Evolutionary conservation across 495 filamentous ascomycete species (phyloP).

Genomic region (Penicillium flavigenum): DNA sequence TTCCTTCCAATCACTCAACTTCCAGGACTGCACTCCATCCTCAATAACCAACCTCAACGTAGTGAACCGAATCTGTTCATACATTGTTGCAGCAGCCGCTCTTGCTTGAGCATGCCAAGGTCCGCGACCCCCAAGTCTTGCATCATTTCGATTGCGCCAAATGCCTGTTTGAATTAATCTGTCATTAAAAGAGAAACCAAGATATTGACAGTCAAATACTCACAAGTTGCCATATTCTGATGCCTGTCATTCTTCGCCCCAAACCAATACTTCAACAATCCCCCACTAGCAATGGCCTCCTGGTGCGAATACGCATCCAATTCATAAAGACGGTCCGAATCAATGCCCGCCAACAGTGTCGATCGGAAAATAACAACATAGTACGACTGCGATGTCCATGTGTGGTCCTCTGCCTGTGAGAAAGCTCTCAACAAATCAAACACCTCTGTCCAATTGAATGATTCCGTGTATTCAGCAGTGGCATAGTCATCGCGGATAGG

Average conservation of each 20-base stretch:
- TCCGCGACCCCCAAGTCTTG: slow-evolving; percentile 64
- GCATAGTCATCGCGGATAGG: slow-evolving; percentile 70
- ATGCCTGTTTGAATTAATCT: slow-evolving; percentile 41
- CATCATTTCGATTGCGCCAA: slow-evolving; percentile 71
- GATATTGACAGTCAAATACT: slow-evolving; percentile 14
- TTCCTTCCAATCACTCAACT: slow-evolving; percentile 57
- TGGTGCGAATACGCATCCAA: slow-evolving; percentile 74
- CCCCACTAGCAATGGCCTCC: slow-evolving; percentile 74
- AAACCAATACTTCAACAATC: slow-evolving; percentile 92
- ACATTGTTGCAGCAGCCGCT: slow-evolving; percentile 35
- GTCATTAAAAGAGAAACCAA: background rate
- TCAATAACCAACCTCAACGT: slow-evolving; percentile 60
- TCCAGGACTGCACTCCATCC: slow-evolving; percentile 57
- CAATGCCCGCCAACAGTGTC: slow-evolving; percentile 57
- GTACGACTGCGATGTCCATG: slow-evolving; percentile 65
- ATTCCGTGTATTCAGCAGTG: slow-evolving; percentile 66
- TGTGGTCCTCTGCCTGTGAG: slow-evolving; percentile 42
- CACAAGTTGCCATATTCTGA: slow-evolving; percentile 73
- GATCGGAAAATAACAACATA: slow-evolving; percentile 85
- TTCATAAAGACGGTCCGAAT: slow-evolving; percentile 58
- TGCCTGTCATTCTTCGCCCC: slow-evolving; percentile 62
- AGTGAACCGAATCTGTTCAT: slow-evolving; percentile 58
- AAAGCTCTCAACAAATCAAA: slow-evolving; percentile 51
- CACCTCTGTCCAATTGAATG: slow-evolving; percentile 75
- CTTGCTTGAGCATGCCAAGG: slow-evolving; percentile 50